Conservation (phyloP, 495 filamentous ascomycete genomes). For the Lasiosphaeria miniovina region DNA sequence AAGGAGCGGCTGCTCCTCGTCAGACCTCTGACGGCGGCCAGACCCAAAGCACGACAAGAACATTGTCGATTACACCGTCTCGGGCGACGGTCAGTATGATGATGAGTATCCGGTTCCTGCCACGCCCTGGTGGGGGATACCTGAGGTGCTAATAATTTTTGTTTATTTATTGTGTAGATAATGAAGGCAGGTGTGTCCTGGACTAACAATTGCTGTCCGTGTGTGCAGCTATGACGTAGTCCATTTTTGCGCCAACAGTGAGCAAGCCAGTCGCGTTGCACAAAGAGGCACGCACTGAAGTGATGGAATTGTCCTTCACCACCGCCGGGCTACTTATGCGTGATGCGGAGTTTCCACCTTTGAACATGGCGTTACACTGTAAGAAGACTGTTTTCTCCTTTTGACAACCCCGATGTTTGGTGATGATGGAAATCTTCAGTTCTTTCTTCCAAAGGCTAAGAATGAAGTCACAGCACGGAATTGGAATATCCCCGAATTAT, state of each 20-base stretch:
- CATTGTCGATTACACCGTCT: neutral
- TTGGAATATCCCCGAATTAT: too few relatives aligned
- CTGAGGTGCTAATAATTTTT: neutral
- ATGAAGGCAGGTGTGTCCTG: too few relatives aligned
- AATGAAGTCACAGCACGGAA: too few relatives aligned
- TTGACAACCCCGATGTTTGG: too few relatives aligned
- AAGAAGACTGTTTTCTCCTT: too few relatives aligned
- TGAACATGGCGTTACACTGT: too few relatives aligned
- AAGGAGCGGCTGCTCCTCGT: slow-evolving; percentile 64
- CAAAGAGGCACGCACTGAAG: neutral
- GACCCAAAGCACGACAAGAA: slow-evolving; percentile 32
- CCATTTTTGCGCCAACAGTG: neutral
- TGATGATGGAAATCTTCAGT: too few relatives aligned
- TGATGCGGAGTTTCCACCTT: too few relatives aligned
- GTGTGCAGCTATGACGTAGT: slow-evolving; percentile 12
- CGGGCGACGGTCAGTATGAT: too few relatives aligned
- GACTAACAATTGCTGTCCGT: neutral
- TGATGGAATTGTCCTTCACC: neutral
- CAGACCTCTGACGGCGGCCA: slow-evolving; percentile 17
- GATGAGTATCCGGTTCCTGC: neutral
- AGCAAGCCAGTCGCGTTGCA: neutral
- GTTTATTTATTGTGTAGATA: neutral
- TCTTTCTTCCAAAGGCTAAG: too few relatives aligned
- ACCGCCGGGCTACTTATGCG: too few relatives aligned
- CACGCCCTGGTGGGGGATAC: neutral